These are phyloP conservation scores for Hypericum androsaemum DNA, from an alignment of 345 rosid species.

Conservation along the genomic window DNA sequence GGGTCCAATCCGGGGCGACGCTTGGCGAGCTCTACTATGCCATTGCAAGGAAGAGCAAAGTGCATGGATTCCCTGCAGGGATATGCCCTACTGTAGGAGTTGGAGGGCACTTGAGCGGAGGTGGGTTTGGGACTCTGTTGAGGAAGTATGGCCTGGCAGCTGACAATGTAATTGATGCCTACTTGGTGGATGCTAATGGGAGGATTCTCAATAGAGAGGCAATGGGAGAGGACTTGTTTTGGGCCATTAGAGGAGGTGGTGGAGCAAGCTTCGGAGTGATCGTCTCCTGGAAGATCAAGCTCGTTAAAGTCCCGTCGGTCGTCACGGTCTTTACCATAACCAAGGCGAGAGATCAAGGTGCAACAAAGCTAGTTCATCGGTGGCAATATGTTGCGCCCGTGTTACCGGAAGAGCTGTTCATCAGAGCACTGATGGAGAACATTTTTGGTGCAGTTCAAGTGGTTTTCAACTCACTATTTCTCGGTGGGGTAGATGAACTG, in stretches of 20 bases:
- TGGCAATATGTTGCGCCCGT: slow-evolving; percentile 6
- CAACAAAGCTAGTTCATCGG: slow-evolving; percentile 1
- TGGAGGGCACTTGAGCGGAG: too few species aligned
- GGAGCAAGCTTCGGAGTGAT: not conserved
- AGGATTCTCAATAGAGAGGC: not conserved
- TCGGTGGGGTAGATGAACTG: slow-evolving; percentile 1
- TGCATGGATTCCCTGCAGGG: too few species aligned
- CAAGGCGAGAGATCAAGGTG: slow-evolving; percentile 5
- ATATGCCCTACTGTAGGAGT: too few species aligned
- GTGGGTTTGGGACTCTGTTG: too few species aligned
- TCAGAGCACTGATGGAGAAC: not conserved
- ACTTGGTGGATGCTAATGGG: too few species aligned
- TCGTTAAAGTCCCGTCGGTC: slow-evolving; percentile 7
- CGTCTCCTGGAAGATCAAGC: slow-evolving; percentile 8
- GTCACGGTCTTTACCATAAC: slow-evolving; percentile 7
- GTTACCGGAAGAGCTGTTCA: slow-evolving; percentile 8
- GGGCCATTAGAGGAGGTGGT: not conserved
- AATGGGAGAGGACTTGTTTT: not conserved
- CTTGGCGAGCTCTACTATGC: too few species aligned
- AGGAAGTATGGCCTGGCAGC: too few species aligned
- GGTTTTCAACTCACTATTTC: slow-evolving; percentile 4
- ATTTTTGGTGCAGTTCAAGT: slow-evolving; percentile 2
- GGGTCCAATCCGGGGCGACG: too few species aligned
- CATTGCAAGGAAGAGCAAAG: too few species aligned
- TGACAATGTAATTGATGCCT: too few species aligned